Conservation (phyloP, 23 red algal genomes). For the Gracilaria vermiculophylla region DNA sequence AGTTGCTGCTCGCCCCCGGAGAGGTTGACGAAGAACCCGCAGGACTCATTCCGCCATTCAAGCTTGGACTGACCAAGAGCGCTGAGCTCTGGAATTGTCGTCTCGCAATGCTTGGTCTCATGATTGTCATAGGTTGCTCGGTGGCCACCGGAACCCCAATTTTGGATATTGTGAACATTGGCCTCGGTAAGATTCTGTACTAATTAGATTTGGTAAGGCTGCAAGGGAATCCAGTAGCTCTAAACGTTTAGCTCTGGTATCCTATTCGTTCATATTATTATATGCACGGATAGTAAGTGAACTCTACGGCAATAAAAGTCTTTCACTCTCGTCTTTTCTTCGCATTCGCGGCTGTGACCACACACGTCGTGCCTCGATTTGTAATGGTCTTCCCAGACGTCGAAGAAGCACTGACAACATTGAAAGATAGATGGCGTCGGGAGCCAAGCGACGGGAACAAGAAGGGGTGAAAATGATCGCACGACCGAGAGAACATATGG, state of each 20-base stretch:
- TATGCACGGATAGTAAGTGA: not conserved
- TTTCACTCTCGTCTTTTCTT: not conserved
- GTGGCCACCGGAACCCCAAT: slow-evolving; percentile 63
- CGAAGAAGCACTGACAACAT: no score
- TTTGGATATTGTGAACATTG: slow-evolving; percentile 77
- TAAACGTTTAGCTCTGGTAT: not conserved
- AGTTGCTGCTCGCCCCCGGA: slow-evolving; percentile 77
- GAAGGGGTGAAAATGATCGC: no score
- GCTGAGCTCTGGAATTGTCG: slow-evolving; percentile 91
- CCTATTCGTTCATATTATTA: not conserved
- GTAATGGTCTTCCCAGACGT: no score
- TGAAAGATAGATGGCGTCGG: no score
- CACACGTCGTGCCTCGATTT: not conserved
- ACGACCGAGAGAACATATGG: no score
- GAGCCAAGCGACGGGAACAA: no score
- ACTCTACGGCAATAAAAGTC: slow-evolving; percentile 26
- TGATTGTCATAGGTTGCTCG: slow-evolving; percentile 45
- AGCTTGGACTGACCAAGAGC: slow-evolving; percentile 82
- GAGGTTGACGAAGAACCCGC: slow-evolving; percentile 87
- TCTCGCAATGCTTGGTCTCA: slow-evolving; percentile 87
- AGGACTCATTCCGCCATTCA: slow-evolving; percentile 78
- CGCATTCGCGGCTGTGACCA: not conserved
- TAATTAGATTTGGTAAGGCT: not conserved
- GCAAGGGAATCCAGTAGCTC: not conserved
- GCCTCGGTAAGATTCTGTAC: slow-evolving; percentile 82